Evolutionary conservation across 2,329 filamentous ascomycete genomes (phyloP).

Genomic region (Orbilia oligospora): DNA sequence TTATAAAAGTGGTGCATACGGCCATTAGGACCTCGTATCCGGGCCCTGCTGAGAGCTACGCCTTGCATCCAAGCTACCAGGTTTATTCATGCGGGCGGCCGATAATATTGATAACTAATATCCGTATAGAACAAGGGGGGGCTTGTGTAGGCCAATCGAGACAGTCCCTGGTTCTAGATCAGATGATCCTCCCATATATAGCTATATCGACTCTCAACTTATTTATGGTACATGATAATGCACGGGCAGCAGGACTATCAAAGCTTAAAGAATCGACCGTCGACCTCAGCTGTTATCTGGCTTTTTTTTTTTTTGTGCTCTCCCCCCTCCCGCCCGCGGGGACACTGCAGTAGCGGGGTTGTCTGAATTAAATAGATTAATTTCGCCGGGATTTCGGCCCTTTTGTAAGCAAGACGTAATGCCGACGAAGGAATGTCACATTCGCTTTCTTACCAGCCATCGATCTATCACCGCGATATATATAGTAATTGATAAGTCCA

Average conservation of each 20-base stretch:
- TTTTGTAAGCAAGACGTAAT: conserved; percentile 39
- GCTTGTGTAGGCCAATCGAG: conserved; percentile 27
- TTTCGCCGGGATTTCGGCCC: conserved; percentile 33
- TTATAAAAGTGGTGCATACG: conserved; percentile 43
- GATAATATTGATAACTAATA: conserved; percentile 47
- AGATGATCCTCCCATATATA: conserved; percentile 36
- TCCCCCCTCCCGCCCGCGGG: conserved; percentile 2
- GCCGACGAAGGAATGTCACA: conserved; percentile 9
- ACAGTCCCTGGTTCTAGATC: conserved; percentile 33
- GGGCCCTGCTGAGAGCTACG: conserved; percentile 25
- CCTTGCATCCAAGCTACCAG: conserved; percentile 48
- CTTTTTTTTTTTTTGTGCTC: too few species aligned
- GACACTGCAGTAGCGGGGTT: conserved; percentile 22
- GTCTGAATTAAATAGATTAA: conserved; percentile 48
- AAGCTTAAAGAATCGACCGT: conserved; percentile 22
- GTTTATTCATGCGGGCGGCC: conserved; percentile 29
- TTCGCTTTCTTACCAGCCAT: conserved; percentile 38
- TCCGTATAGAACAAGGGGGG: conserved; percentile 39
- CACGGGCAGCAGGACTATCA: conserved; percentile 40
- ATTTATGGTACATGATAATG: conserved; percentile 35
- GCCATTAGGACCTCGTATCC: conserved; percentile 42
- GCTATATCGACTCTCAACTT: conserved; percentile 29
- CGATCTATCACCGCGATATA: conserved; percentile 44
- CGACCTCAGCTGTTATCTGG: conserved; percentile 12
- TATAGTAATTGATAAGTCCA: conserved; percentile 42